A percentile compares a stretch with the other conserved stretches of the same genome.
phyloP scores from a whole-genome alignment of 495 filamentous ascomycete genomes.

The Cladorrhinum samala region DNA sequence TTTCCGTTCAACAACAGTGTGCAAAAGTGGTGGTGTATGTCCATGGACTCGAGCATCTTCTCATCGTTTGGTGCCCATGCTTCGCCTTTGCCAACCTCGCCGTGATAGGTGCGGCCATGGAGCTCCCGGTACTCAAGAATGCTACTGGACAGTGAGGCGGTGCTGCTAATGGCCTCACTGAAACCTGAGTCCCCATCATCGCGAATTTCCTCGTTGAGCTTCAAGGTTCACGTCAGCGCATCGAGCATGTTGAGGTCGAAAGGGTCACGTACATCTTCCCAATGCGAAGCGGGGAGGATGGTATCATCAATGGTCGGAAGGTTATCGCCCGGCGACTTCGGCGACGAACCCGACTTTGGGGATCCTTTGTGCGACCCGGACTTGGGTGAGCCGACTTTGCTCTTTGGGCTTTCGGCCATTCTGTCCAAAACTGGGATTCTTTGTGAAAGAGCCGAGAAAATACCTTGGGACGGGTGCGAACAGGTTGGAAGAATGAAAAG shows the following conservation, averaged over 20 bases:
- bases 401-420: no score
- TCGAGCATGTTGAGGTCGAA: no score
- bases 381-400: no score
- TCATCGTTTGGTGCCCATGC: constrained; percentile 25
- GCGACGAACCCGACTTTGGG: background rate
- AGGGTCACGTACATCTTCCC: background rate
- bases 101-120: constrained; percentile 36
- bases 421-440: no score
- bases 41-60: constrained; percentile 17
- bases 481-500: no score
- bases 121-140: constrained; percentile 41
- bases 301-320: background rate
- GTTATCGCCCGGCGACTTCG: background rate
- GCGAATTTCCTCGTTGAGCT: background rate
- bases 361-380: background rate
- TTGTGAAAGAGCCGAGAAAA: no score
- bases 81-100: constrained; percentile 7
- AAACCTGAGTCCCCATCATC: constrained; percentile 1
- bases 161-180: constrained; percentile 10
- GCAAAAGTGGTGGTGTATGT: constrained; percentile 10
- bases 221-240: no score
- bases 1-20: background rate
- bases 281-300: constrained; percentile 7
- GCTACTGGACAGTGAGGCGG: constrained; percentile 40
- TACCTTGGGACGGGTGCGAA: no score